Percentiles rank a stretch among this genome's conserved stretches.
These are phyloP conservation scores for Zasmidium angulare DNA, from an alignment of 2,329 filamentous ascomycete genomes.

Conservation along the genomic window DNA sequence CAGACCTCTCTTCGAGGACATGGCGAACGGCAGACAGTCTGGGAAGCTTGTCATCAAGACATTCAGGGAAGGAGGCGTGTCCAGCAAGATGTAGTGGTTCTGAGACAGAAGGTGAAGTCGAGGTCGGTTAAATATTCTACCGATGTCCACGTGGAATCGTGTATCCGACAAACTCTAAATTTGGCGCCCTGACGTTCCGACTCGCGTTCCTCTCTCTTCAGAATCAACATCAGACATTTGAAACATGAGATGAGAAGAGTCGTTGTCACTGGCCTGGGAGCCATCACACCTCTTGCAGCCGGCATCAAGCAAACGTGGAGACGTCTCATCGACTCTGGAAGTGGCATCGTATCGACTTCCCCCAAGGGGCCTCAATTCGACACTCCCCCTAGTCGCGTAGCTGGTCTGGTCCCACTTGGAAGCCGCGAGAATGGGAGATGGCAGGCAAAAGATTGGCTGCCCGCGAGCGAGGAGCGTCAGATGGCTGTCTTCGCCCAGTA, in stretches of 20 bases:
- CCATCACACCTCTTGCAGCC: slow-evolving; percentile 44
- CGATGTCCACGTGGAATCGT: background rate
- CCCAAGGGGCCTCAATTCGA: slow-evolving; percentile 63
- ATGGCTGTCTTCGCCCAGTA: slow-evolving; percentile 94
- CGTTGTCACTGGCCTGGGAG: slow-evolving; percentile 51
- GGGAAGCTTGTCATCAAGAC: no score
- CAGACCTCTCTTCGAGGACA: no score
- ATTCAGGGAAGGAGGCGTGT: no score
- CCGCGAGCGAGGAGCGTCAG: slow-evolving; percentile 62
- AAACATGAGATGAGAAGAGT: slow-evolving; percentile 51
- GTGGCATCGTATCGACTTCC: slow-evolving; percentile 74
- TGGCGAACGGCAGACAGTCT: no score
- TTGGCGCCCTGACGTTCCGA: background rate
- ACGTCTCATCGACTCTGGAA: slow-evolving; percentile 74
- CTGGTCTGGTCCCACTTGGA: slow-evolving; percentile 72
- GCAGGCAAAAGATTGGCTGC: slow-evolving; percentile 49
- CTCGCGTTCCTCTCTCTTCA: background rate
- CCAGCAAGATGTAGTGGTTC: no score
- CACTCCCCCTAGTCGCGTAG: slow-evolving; percentile 78
- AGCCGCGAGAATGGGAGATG: slow-evolving; percentile 43
- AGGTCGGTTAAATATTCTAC: background rate
- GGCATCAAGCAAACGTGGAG: slow-evolving; percentile 70
- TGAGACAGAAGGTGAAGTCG: no score
- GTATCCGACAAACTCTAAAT: background rate
- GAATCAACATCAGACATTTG: background rate